A percentile compares a stretch with the other conserved stretches of the same genome.
These are phyloP conservation scores for Hysterium pulicare DNA, from an alignment of 2,329 filamentous ascomycete genomes.

Conservation along the genomic window DNA sequence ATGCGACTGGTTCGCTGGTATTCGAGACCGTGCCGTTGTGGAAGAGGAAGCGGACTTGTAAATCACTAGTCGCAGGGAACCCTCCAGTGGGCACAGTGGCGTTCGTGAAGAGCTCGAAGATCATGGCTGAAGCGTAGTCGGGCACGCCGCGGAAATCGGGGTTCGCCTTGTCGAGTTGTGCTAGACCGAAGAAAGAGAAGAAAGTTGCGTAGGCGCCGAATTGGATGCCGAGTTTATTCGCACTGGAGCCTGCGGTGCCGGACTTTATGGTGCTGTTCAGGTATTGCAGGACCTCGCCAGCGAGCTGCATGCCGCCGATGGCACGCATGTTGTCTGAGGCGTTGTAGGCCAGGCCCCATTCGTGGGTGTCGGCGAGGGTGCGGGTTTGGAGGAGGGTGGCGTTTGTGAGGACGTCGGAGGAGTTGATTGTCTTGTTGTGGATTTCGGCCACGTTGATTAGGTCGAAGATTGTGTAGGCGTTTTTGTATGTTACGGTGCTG, in stretches of 20 bases:
- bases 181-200: constrained; percentile 60
- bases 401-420: constrained; percentile 57
- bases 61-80: constrained; percentile 48
- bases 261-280: constrained; percentile 43
- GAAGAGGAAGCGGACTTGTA: constrained; percentile 60
- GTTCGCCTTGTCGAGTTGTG: constrained; percentile 48
- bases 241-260: constrained; percentile 21
- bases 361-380: constrained; percentile 73
- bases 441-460: constrained; percentile 61
- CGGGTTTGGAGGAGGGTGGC: constrained; percentile 60
- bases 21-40: constrained; percentile 57
- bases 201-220: constrained; percentile 63
- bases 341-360: constrained; percentile 83
- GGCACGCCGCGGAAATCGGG: constrained; percentile 70
- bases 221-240: constrained; percentile 50
- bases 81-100: constrained; percentile 35
- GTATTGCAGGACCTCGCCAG: constrained; percentile 43
- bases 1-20: constrained; percentile 47
- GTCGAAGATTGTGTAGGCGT: constrained; percentile 61
- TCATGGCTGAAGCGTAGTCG: constrained; percentile 81
- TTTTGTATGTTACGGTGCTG: constrained; percentile 54
- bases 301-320: constrained; percentile 48
- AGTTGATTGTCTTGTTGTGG: constrained; percentile 61
- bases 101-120: constrained; percentile 66
- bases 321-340: constrained; percentile 47